Percentiles rank a stretch among this genome's conserved stretches.
These are phyloP conservation scores for Peltaster fructicola DNA, from an alignment of 2,329 filamentous ascomycete genomes.

Conservation along the genomic window DNA sequence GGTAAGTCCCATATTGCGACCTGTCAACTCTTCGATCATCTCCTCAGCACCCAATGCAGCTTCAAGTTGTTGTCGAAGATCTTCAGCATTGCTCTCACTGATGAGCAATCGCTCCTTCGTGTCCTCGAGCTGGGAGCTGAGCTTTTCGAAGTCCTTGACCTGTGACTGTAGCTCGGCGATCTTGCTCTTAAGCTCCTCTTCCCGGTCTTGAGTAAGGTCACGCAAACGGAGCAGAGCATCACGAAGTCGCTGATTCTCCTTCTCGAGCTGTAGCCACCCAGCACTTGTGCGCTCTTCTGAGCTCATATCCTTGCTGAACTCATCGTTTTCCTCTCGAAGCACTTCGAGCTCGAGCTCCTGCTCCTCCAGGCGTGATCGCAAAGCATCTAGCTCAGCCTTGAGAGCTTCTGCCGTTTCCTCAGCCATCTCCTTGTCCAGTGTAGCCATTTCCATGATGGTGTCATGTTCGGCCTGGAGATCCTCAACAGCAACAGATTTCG, in stretches of 20 bases:
- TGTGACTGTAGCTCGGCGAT: conserved; percentile 22
- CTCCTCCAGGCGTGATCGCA: conserved; percentile 65
- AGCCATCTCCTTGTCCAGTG: conserved; percentile 86
- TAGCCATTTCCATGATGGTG: conserved; percentile 65
- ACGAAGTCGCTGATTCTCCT: conserved; percentile 70
- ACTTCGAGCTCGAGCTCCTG: conserved; percentile 78
- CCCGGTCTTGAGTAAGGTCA: conserved; percentile 73
- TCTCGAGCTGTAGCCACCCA: conserved; percentile 82
- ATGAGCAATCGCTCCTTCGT: conserved; percentile 56
- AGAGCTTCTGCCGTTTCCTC: conserved; percentile 76
- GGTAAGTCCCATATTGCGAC: conserved; percentile 67
- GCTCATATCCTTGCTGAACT: conserved; percentile 68
- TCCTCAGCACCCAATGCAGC: conserved; percentile 76
- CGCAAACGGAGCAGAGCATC: conserved; percentile 71
- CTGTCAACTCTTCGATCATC: conserved; percentile 82
- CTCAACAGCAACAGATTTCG: conserved; percentile 51
- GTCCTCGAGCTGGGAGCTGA: conserved; percentile 44
- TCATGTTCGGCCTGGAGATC: conserved; percentile 70
- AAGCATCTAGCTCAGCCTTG: conserved; percentile 60
- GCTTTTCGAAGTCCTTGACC: conserved; percentile 23
- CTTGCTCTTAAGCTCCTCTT: conserved; percentile 59
- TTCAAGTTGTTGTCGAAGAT: conserved; percentile 81
- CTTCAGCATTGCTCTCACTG: conserved; percentile 59
- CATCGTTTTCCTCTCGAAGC: conserved; percentile 68
- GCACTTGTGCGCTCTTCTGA: conserved; percentile 73